Conservation (phyloP, 148 eudicot species). For the Nepenthes gracilis region DNA sequence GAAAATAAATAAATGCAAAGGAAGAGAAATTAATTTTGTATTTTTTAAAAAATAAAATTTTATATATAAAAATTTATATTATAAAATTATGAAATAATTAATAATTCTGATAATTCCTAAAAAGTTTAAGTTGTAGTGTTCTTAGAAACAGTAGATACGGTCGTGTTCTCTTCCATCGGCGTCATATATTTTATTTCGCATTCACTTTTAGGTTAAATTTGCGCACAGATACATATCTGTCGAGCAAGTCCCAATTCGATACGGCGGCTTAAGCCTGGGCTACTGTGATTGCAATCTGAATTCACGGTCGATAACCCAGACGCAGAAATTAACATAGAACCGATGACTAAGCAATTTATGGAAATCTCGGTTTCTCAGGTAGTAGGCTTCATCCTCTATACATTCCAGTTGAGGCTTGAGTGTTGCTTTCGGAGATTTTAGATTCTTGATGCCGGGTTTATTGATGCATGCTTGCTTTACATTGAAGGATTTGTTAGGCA, state of each 20-base stretch:
- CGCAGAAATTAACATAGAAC: slow-evolving; percentile 52
- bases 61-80: too few species aligned
- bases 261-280: slow-evolving; percentile 77
- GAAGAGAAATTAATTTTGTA: too few species aligned
- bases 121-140: too few species aligned
- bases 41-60: too few species aligned
- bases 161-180: not conserved
- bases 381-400: not conserved
- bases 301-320: slow-evolving; percentile 55
- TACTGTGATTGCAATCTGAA: slow-evolving; percentile 58
- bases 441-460: too few species aligned
- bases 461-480: too few species aligned
- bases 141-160: not conserved
- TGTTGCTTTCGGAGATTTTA: too few species aligned
- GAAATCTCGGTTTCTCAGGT: slow-evolving; percentile 80
- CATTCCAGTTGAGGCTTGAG: too few species aligned
- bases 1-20: too few species aligned
- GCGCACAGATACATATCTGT: slow-evolving; percentile 66
- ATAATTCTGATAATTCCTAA: too few species aligned
- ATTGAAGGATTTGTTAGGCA: too few species aligned
- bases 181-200: not conserved
- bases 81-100: too few species aligned
- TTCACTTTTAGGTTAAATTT: not conserved
- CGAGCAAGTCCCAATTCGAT: slow-evolving; percentile 84
- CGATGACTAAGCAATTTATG: slow-evolving; percentile 56